Base-by-base conservation (phyloP, 2,329 filamentous ascomycete species). In the Epichloe brachyelytri region DNA sequence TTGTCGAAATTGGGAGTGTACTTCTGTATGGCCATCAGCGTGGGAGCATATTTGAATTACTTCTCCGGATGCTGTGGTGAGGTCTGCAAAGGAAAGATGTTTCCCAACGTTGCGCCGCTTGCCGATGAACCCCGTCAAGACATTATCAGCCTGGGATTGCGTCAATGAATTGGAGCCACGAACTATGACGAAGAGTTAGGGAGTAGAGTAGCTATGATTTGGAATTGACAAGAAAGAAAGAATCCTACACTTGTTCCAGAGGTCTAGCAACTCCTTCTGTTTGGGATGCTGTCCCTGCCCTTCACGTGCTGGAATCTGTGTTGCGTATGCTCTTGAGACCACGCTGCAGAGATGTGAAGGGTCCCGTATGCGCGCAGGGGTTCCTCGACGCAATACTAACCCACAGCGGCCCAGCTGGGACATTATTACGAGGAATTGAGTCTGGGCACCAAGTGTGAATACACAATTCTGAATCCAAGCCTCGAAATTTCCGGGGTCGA, bases 1-100 rank as follows among this genome's bases (percentile, higher is more conserved):
- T 14, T 65, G 62, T 43, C 69, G 71, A 38, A 83, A 69, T 10
- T 62, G 54, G 5, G 66, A 54, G 58, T 76, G 72, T 0, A 64
- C 61, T 0, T 63, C 58, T 2, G 64, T 63, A 14, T 65, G 65
- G 22, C 64, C 59, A 2, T 67, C 62, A 2, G 68, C 59, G 50
- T 70, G 73, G 1, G 66, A 66, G 45, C 71, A 72, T 43, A 73
- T 60, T 45, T 79, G 76, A 7, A 75, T 63, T 15, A 70, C 65
- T 43, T 73, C 57, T 4, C 67, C 62, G 0, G 64, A 65, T 0
- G 66, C 58, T 3, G 65, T 64, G 38, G 69, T 69, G 20, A 73
- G 62, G 58, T 83, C 76, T 46, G 82, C 82, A 61, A 95, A 95
- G 2, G 79, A 79, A 19, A 94, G 70, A 39, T 77, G 80, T 50